These are phyloP conservation scores for Gentiana macrophylla DNA, from an alignment of 257 asterid species.

Conservation along the genomic window DNA sequence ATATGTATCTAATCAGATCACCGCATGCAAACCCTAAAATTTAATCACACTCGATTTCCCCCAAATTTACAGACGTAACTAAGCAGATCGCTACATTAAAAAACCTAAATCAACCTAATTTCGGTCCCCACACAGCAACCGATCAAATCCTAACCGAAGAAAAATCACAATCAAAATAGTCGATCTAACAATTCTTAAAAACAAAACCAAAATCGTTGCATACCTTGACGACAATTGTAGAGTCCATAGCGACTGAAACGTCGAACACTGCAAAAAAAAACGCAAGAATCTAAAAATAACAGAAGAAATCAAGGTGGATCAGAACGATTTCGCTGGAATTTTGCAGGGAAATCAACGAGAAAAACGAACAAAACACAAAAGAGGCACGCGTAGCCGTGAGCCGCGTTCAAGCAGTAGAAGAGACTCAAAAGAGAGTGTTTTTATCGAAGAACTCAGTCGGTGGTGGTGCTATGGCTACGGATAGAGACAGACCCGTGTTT, in stretches of 20 bases:
- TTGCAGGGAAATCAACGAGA: constrained; percentile 1
- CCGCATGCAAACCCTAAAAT: not conserved
- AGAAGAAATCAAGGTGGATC: constrained; percentile 13
- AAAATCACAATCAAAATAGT: not conserved
- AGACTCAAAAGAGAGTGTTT: not conserved
- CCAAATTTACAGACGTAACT: too few relatives aligned
- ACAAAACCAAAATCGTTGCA: not conserved
- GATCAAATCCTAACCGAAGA: not conserved
- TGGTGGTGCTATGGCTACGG: not conserved
- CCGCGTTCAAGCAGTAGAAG: constrained; percentile 18
- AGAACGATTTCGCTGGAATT: constrained; percentile 3
- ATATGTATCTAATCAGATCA: too few relatives aligned
- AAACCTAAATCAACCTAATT: not conserved
- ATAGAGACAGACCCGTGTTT: not conserved
- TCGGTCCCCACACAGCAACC: not conserved
- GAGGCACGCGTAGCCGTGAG: constrained; percentile 48
- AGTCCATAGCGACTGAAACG: constrained; percentile 42
- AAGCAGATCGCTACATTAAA: not conserved
- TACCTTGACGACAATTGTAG: constrained; percentile 66
- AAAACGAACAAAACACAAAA: constrained; percentile 11
- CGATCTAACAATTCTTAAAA: not conserved
- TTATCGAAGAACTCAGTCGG: too few relatives aligned
- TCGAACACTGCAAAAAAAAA: constrained; percentile 4
- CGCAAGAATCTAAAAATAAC: constrained; percentile 1
- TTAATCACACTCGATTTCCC: not conserved